Evolutionary conservation across 2,329 filamentous ascomycete genomes (phyloP).

Genomic region (Ceratocystis eucalypticola): DNA sequence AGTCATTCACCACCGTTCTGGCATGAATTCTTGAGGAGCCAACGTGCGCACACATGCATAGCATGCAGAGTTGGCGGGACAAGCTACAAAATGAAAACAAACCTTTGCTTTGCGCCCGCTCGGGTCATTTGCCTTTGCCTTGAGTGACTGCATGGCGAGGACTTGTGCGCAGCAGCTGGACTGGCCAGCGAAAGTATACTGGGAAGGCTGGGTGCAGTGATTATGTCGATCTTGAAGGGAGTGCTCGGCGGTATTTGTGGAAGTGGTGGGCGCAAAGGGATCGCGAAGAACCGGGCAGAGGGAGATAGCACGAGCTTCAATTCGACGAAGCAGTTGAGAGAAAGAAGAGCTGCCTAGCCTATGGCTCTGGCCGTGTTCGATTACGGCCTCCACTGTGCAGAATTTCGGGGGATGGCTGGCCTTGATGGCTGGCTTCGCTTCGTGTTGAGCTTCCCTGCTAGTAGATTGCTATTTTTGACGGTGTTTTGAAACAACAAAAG

Average conservation of each 20-base stretch:
- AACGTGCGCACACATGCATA: background rate
- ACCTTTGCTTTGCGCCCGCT: conserved; percentile 50
- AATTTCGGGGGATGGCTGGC: conserved; percentile 1
- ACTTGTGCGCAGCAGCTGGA: conserved; percentile 9
- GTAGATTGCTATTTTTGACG: background rate
- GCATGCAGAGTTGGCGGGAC: background rate
- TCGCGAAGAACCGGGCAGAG: conserved; percentile 7
- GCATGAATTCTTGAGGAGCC: background rate
- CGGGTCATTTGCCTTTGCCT: conserved; percentile 40
- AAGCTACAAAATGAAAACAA: conserved; percentile 21
- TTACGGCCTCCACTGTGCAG: conserved; percentile 16
- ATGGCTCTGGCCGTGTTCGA: conserved; percentile 13
- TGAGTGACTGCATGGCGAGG: conserved; percentile 36
- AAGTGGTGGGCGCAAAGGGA: background rate
- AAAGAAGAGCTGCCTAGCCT: conserved; percentile 10
- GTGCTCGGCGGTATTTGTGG: background rate
- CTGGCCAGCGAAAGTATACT: background rate
- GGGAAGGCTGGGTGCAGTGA: background rate
- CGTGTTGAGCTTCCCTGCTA: conserved; percentile 5
- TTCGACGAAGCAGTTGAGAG: conserved; percentile 15
- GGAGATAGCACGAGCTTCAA: conserved; percentile 15
- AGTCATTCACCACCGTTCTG: background rate
- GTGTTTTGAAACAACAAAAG: conserved; percentile 3
- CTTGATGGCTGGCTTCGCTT: background rate
- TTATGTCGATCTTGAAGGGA: background rate